Conservation (phyloP, 2,329 filamentous ascomycete genomes). For the Chrysoporthe austroafricana region DNA sequence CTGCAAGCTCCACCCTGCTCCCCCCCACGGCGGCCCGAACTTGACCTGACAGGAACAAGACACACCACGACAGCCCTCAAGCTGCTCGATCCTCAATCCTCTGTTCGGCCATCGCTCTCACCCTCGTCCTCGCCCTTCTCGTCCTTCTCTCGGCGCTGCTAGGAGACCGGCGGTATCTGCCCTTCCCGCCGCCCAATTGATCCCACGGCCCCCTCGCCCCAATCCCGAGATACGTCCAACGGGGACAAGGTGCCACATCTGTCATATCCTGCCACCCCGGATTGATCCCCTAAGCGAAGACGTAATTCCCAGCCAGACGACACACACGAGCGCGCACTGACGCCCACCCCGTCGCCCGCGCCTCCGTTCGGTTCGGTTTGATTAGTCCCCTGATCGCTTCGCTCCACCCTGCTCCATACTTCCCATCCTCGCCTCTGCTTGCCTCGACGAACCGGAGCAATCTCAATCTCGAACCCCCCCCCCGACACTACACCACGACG, state of each 20-base stretch:
- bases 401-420: not conserved
- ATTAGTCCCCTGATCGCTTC: conserved; percentile 6
- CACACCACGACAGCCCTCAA: not conserved
- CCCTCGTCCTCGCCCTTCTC: not conserved
- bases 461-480: not conserved
- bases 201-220: not conserved
- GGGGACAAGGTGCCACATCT: not conserved
- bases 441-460: not conserved
- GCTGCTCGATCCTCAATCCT: not conserved
- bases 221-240: no score
- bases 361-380: not conserved
- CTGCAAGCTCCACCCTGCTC: not conserved
- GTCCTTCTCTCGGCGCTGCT: not conserved
- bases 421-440: not conserved
- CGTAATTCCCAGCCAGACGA: conserved; percentile 4
- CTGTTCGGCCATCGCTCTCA: not conserved
- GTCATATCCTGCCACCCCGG: not conserved
- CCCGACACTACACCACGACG: not conserved
- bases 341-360: not conserved
- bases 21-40: not conserved
- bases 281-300: conserved; percentile 4
- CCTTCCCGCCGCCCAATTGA: not conserved
- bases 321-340: not conserved
- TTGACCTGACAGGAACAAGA: not conserved
- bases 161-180: not conserved